Conservation (phyloP, 352 stramenopile genomes). For the Globisporangium middletonii region DNA sequence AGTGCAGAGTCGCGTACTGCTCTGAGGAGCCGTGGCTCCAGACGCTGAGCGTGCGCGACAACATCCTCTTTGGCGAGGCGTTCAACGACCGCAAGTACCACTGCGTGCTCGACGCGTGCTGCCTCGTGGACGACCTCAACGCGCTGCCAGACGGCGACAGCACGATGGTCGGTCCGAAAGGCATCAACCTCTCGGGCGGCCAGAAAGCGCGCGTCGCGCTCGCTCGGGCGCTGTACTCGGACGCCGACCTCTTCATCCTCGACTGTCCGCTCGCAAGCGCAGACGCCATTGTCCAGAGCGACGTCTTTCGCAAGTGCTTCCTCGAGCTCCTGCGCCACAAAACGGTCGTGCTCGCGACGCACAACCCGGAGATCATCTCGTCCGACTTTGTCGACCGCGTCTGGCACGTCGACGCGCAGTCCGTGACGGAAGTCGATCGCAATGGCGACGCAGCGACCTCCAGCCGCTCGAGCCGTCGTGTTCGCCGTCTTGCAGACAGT, state of each 20-base stretch:
- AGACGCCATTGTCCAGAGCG: constrained; percentile 45
- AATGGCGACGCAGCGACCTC: too few relatives aligned
- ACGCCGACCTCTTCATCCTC: constrained; percentile 44
- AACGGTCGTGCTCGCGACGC: constrained; percentile 42
- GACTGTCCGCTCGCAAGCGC: constrained; percentile 42
- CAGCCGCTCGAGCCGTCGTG: background rate
- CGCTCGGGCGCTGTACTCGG: constrained; percentile 40
- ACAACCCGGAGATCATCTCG: constrained; percentile 39
- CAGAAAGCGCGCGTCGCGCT: constrained; percentile 50
- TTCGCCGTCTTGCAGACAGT: constrained; percentile 23
- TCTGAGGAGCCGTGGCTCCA: constrained; percentile 78
- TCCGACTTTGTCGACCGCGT: constrained; percentile 35
- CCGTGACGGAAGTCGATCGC: background rate
- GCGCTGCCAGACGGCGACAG: constrained; percentile 47
- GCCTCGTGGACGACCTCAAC: constrained; percentile 14
- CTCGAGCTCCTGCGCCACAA: constrained; percentile 35
- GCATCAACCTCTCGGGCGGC: constrained; percentile 45
- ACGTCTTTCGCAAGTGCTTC: constrained; percentile 48
- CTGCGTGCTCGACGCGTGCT: constrained; percentile 19
- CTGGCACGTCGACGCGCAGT: constrained; percentile 6
- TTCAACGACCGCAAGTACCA: constrained; percentile 55
- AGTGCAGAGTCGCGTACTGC: constrained; percentile 18
- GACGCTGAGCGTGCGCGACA: constrained; percentile 67
- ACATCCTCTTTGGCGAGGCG: constrained; percentile 78
- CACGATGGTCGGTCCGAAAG: constrained; percentile 41